These are phyloP conservation scores for Melanogaster broomeanus DNA, from an alignment of 768 basidiomycete species.

Conservation along the genomic window DNA sequence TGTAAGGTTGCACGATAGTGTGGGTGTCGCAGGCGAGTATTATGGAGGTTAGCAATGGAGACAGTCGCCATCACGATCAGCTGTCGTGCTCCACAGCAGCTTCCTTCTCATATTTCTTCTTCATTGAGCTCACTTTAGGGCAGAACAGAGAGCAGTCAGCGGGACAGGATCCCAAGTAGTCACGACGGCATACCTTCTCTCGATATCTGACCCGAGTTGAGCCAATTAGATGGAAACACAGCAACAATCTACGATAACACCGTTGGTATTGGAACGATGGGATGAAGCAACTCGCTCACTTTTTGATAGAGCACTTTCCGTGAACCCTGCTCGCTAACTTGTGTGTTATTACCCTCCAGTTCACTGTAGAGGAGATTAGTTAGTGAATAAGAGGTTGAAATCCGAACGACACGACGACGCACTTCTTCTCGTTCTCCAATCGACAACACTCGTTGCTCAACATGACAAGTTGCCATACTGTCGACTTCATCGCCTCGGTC, in stretches of 20 bases:
- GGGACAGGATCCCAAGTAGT: background rate
- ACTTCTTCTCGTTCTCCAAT: slow-evolving; percentile 67
- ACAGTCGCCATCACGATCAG: no score
- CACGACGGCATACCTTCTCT: slow-evolving; percentile 66
- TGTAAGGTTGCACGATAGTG: no score
- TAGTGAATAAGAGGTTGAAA: background rate
- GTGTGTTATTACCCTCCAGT: slow-evolving; percentile 67
- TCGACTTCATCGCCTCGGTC: slow-evolving; percentile 78
- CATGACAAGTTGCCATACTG: slow-evolving; percentile 79
- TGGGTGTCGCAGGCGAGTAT: no score
- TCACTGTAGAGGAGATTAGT: slow-evolving; percentile 31
- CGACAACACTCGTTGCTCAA: slow-evolving; percentile 84
- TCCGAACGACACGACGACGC: background rate
- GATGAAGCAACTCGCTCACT: slow-evolving; percentile 34
- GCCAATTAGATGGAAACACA: slow-evolving; percentile 84
- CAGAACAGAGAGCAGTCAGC: background rate
- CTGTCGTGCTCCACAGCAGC: no score
- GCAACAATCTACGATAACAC: slow-evolving; percentile 56
- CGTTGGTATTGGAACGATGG: background rate
- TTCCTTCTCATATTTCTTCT: slow-evolving; percentile 59
- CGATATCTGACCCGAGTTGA: slow-evolving; percentile 83
- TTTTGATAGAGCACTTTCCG: slow-evolving; percentile 83
- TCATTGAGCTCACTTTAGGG: slow-evolving; percentile 75
- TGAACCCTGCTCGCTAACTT: slow-evolving; percentile 79
- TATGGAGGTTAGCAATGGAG: no score